Conservation (phyloP, 164 flowering plant species). For the Berberis thunbergii region DNA sequence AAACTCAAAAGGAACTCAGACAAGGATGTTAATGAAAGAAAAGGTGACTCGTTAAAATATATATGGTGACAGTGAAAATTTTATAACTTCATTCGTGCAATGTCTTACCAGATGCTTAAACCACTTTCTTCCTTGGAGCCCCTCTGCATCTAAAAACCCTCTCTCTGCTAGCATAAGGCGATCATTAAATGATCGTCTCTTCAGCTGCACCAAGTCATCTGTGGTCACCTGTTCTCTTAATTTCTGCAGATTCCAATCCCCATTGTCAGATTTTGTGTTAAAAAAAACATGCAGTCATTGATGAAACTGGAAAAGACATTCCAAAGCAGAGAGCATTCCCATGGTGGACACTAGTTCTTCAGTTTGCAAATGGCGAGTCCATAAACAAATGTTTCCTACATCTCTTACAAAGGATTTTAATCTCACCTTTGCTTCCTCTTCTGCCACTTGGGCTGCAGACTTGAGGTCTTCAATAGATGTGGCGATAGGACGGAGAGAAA, state of each 20-base stretch:
- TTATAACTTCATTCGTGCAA: background rate
- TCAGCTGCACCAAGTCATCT: slow-evolving; percentile 23
- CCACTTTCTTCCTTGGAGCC: slow-evolving; percentile 63
- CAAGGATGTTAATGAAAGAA: no score
- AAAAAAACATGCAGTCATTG: background rate
- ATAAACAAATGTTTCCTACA: no score
- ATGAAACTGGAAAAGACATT: background rate
- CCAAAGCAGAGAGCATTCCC: background rate
- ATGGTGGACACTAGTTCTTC: background rate
- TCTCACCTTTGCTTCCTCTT: slow-evolving; percentile 56
- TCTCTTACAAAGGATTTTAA: no score
- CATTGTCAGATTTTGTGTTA: background rate
- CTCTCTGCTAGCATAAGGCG: slow-evolving; percentile 87
- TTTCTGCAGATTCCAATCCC: slow-evolving; percentile 29
- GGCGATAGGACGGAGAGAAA: slow-evolving; percentile 45
- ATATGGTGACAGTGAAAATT: no score
- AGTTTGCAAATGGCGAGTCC: no score
- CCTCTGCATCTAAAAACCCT: slow-evolving; percentile 79
- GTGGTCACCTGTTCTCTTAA: slow-evolving; percentile 26
- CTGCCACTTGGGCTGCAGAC: slow-evolving; percentile 40
- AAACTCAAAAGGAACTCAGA: no score
- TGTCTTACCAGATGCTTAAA: slow-evolving; percentile 85
- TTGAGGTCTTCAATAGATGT: slow-evolving; percentile 42
- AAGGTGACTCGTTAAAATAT: no score
- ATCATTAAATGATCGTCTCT: slow-evolving; percentile 63